Evolutionary conservation across 1,284 basidiomycete species (phyloP).

Genomic region (Lentinula novae-zelandiae): DNA sequence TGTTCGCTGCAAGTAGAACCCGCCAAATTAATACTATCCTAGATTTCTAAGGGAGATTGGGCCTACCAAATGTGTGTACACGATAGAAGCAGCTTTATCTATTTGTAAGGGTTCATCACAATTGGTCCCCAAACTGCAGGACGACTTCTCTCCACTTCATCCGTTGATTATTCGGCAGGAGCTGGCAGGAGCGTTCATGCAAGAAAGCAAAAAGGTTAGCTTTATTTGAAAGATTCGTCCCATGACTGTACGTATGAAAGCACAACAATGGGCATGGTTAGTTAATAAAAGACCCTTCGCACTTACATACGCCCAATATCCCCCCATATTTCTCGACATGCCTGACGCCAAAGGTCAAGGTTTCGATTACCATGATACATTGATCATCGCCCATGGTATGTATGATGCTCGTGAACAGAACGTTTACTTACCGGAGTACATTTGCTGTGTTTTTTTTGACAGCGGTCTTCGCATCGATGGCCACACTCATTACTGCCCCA

Average conservation of each 20-base stretch:
- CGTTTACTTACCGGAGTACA: neutral
- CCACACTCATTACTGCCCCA: neutral
- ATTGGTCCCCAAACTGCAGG: neutral
- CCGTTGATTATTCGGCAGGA: neutral
- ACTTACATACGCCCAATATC: neutral
- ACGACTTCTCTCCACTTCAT: neutral
- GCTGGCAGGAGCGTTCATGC: neutral
- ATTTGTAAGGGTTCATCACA: neutral
- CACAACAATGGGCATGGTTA: neutral
- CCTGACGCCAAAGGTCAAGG: neutral
- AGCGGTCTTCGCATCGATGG: neutral
- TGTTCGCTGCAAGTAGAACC: neutral
- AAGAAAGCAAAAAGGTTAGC: neutral
- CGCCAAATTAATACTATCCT: neutral
- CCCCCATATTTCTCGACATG: neutral
- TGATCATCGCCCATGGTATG: slow-evolving; percentile 1
- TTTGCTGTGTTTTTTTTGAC: neutral
- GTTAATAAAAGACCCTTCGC: neutral
- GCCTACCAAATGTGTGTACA: neutral
- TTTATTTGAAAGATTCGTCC: neutral
- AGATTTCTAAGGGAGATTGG: neutral
- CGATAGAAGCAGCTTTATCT: neutral
- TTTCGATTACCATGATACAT: neutral
- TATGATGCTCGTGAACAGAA: neutral
- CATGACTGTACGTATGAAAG: neutral